phyloP scores from a whole-genome alignment of 2,329 filamentous ascomycete genomes.

The Trichoderma breve region DNA sequence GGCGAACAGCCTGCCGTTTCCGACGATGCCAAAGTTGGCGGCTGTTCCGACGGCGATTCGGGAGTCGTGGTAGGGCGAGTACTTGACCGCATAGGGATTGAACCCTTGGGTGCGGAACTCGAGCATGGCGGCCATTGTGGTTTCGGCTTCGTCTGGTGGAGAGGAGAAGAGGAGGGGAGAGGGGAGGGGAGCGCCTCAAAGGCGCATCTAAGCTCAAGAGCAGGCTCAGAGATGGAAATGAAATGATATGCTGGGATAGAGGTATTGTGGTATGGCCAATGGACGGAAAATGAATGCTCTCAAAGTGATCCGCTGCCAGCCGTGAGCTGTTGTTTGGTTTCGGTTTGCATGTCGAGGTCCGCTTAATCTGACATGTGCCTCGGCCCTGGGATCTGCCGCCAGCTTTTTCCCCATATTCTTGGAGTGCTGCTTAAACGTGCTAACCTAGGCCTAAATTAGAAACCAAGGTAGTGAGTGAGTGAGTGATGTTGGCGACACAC shows the following conservation, averaged over 20 bases:
- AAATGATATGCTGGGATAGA: not conserved
- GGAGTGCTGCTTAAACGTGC: not conserved
- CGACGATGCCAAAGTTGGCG: conserved; percentile 96
- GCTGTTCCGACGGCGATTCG: conserved; percentile 84
- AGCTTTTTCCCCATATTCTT: conserved; percentile 1
- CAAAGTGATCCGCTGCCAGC: not conserved
- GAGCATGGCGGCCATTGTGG: conserved; percentile 66
- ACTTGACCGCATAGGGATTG: conserved; percentile 96
- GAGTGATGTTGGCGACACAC: not conserved
- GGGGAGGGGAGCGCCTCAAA: conserved; percentile 12
- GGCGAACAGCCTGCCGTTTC: conserved; percentile 87
- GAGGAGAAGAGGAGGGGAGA: not conserved
- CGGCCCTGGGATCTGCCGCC: conserved; percentile 26
- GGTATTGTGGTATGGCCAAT: not conserved
- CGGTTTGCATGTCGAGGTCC: not conserved
- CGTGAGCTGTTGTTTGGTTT: not conserved
- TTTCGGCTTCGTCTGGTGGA: not conserved
- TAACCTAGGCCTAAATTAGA: not conserved
- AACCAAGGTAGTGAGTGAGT: not conserved
- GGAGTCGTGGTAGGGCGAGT: conserved; percentile 97
- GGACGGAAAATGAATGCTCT: not conserved
- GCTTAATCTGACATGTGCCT: conserved; percentile 35
- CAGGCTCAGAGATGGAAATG: not conserved
- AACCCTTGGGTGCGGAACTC: conserved; percentile 91
- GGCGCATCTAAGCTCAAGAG: conserved; percentile 24